These are phyloP conservation scores for Aspergillus hortae DNA, from an alignment of 2,329 filamentous ascomycete genomes.

Conservation along the genomic window DNA sequence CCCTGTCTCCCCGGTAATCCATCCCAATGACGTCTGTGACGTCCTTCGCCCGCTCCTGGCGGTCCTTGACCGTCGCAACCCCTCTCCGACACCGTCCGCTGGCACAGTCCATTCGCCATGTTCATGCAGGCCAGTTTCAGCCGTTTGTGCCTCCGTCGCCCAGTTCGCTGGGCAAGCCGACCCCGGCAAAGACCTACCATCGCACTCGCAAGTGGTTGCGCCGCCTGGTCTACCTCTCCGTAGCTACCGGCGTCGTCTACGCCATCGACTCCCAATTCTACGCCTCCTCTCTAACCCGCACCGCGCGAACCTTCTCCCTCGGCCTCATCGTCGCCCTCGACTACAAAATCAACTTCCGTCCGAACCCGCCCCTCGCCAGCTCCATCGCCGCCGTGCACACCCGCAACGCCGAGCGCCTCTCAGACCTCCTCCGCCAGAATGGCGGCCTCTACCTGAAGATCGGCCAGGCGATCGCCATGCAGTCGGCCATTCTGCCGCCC, in stretches of 20 bases:
- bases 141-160: conserved; percentile 75
- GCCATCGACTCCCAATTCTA: conserved; percentile 70
- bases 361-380: conserved; percentile 69
- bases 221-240: conserved; percentile 61
- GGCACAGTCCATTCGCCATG: conserved; percentile 14
- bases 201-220: conserved; percentile 73
- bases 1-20: neutral
- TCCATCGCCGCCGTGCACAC: conserved; percentile 74
- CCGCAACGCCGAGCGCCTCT: conserved; percentile 79
- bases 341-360: conserved; percentile 94
- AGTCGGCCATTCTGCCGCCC: conserved; percentile 86
- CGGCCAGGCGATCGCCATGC: conserved; percentile 97
- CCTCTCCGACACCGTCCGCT: neutral
- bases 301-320: conserved; percentile 73
- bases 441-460: conserved; percentile 96
- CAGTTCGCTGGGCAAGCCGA: conserved; percentile 69
- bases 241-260: conserved; percentile 61
- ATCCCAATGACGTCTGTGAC: conserved; percentile 10
- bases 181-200: conserved; percentile 66
- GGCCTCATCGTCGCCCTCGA: conserved; percentile 81
- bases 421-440: conserved; percentile 76
- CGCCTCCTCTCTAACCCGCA: conserved; percentile 73
- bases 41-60: conserved; percentile 5
- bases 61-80: neutral
- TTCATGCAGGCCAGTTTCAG: conserved; percentile 51